phyloP scores from a whole-genome alignment of 495 filamentous ascomycete genomes.

The Hypoxylon crocopeplum region DNA sequence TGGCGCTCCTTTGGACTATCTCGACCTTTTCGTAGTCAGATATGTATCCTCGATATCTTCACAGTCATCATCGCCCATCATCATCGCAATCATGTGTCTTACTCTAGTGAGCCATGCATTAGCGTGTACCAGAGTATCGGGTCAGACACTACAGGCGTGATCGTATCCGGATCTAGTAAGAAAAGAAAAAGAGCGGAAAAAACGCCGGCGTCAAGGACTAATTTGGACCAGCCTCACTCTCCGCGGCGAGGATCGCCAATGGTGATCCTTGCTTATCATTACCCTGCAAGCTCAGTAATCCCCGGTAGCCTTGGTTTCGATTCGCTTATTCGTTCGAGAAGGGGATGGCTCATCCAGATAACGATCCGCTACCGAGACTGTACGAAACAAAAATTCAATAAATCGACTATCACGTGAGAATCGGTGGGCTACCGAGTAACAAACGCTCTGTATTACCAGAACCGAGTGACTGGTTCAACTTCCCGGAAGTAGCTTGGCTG shows the following conservation, averaged over 20 bases:
- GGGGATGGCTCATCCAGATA: conserved; percentile 8
- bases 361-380: conserved; percentile 11
- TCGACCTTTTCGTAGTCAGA: conserved; percentile 34
- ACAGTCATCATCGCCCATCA: conserved; percentile 20
- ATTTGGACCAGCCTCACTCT: conserved; percentile 37
- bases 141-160: conserved; percentile 42
- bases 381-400: no score
- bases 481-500: conserved; percentile 35
- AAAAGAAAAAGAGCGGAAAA: conserved; percentile 32
- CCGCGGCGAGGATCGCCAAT: conserved; percentile 31
- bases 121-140: conserved; percentile 49
- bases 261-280: conserved; percentile 25
- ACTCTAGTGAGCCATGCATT: conserved; percentile 46
- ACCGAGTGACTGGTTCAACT: conserved; percentile 36
- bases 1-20: not conserved
- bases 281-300: conserved; percentile 22
- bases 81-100: conserved; percentile 38
- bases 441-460: conserved; percentile 27
- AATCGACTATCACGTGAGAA: conserved; percentile 34
- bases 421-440: conserved; percentile 7
- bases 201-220: conserved; percentile 26
- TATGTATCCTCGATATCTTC: conserved; percentile 9
- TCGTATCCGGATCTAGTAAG: conserved; percentile 34
- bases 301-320: conserved; percentile 13
- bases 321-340: conserved; percentile 5